A percentile compares a stretch with the other conserved stretches of the same genome.
These are phyloP conservation scores for Clonostachys rhizophaga DNA, from an alignment of 2,329 filamentous ascomycete species.

Conservation along the genomic window DNA sequence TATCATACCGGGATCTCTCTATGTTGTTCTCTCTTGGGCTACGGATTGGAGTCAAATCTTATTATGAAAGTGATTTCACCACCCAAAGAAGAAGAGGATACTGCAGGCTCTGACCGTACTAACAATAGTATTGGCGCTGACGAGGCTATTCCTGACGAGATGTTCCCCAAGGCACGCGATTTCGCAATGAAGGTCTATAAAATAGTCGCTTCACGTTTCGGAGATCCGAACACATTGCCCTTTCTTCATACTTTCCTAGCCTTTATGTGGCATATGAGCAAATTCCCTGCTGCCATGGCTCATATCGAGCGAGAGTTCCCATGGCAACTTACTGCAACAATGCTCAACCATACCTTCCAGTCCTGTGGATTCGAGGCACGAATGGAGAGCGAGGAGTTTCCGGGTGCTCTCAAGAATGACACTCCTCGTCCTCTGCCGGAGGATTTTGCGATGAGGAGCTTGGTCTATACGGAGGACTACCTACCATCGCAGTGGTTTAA, in stretches of 20 bases:
- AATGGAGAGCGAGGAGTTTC: conserved; percentile 40
- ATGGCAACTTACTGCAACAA: conserved; percentile 39
- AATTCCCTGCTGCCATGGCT: conserved; percentile 32
- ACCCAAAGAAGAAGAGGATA: conserved; percentile 13
- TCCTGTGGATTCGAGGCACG: conserved; percentile 18
- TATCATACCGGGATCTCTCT: conserved; percentile 23
- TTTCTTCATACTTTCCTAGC: conserved; percentile 59
- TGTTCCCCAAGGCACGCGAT: conserved; percentile 24
- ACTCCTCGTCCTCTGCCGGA: conserved; percentile 58
- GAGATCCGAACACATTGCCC: conserved; percentile 54
- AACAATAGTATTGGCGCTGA: background rate
- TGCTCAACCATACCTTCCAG: conserved; percentile 26
- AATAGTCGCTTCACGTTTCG: conserved; percentile 43
- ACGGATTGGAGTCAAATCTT: conserved; percentile 33
- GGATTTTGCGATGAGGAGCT: conserved; percentile 62
- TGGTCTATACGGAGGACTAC: conserved; percentile 55
- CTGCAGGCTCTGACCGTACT: background rate
- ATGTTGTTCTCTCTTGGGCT: conserved; percentile 23
- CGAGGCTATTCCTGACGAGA: conserved; percentile 13
- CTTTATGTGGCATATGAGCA: conserved; percentile 46
- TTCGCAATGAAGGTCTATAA: conserved; percentile 38
- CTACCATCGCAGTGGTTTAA: conserved; percentile 56
- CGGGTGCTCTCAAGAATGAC: conserved; percentile 32
- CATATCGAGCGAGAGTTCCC: conserved; percentile 40
- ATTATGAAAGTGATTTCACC: conserved; percentile 34